These are phyloP conservation scores for bread wheat (Triticum aestivum) DNA, from an alignment of 176 grass and related monocot species.

Conservation along the genomic window IWGSC_CS_RefSeq_v2.1 NC_057805.1:47167521-47168020, in stretches of 20 bases:
- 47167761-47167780: background rate
- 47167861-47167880: slow-evolving; percentile 31
- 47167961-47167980: background rate
- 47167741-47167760: background rate
- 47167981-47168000: background rate
- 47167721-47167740: background rate
- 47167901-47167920: slow-evolving; percentile 4
- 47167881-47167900: background rate
- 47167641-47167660: background rate
- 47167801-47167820: slow-evolving; percentile 12
- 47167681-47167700: background rate
- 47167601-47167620: background rate
- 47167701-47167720: background rate
- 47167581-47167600: background rate
- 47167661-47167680: background rate
- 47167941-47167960: background rate
- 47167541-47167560: background rate
- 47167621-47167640: background rate
- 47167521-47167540: background rate
- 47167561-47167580: background rate
- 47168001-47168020: background rate
- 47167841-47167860: slow-evolving; percentile 9
- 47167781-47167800: background rate
- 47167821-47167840: background rate
- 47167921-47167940: background rate